Evolutionary conservation across 2,329 filamentous ascomycete species (phyloP).

Genomic region (Bimuria novae-zelandiae): DNA sequence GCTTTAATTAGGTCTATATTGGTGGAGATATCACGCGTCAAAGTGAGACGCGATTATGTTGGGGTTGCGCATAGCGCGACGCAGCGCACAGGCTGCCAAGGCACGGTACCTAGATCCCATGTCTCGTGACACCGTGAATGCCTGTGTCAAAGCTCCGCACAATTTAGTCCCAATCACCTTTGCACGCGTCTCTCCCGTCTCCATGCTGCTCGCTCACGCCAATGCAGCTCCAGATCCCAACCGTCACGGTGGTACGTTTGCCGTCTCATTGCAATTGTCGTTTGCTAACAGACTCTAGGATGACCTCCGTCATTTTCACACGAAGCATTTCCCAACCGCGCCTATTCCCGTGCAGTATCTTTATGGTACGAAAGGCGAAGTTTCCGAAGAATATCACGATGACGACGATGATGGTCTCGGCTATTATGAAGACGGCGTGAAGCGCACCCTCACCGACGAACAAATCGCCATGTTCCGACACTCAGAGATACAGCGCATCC

Average conservation of each 20-base stretch:
- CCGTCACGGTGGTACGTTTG: constrained; percentile 37
- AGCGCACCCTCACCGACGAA: constrained; percentile 87
- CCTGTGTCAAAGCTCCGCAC: constrained; percentile 11
- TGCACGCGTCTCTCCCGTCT: constrained; percentile 18
- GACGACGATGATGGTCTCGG: constrained; percentile 71
- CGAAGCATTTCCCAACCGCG: constrained; percentile 49
- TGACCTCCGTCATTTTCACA: constrained; percentile 51
- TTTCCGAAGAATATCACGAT: constrained; percentile 37
- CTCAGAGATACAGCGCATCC: constrained; percentile 77
- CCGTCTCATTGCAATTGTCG: neutral
- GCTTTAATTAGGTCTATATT: too few species aligned
- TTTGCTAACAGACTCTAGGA: constrained; percentile 38
- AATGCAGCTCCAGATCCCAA: constrained; percentile 36
- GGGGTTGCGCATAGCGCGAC: too few species aligned
- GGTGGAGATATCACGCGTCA: too few species aligned
- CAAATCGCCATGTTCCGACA: constrained; percentile 90
- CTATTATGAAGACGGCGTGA: constrained; percentile 83
- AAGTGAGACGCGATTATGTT: too few species aligned
- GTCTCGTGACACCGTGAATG: constrained; percentile 38
- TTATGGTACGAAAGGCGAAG: constrained; percentile 34
- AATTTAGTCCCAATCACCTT: constrained; percentile 9
- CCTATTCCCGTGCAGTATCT: constrained; percentile 41
- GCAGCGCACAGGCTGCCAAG: too few species aligned
- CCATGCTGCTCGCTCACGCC: constrained; percentile 14
- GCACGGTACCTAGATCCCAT: too few species aligned